Evolutionary conservation across 2,329 filamentous ascomycete species (phyloP).

Genomic region (Cercospora janseana): DNA sequence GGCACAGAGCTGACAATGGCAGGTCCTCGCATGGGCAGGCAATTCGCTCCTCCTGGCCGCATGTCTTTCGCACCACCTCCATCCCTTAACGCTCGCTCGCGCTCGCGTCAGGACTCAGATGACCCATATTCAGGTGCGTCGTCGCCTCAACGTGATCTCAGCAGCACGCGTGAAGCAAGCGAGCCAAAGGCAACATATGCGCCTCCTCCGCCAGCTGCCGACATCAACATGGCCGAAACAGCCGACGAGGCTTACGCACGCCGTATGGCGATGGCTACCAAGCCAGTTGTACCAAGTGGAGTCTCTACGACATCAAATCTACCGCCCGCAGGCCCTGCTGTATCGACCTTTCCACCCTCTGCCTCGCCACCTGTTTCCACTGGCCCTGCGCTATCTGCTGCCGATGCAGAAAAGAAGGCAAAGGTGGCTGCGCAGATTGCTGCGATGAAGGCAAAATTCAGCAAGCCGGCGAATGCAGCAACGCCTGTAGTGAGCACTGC

Average conservation of each 20-base stretch:
- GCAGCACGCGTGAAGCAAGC: not conserved
- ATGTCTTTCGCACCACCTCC: slow-evolving; percentile 34
- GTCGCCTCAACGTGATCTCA: slow-evolving; percentile 12
- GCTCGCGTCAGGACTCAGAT: slow-evolving; percentile 4
- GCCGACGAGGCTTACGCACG: slow-evolving; percentile 69
- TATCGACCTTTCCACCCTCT: slow-evolving; percentile 7
- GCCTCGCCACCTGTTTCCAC: slow-evolving; percentile 28
- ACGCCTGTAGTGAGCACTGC: not conserved
- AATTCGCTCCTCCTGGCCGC: slow-evolving; percentile 41
- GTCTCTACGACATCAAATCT: slow-evolving; percentile 21
- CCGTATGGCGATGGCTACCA: slow-evolving; percentile 57
- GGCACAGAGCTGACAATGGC: slow-evolving; percentile 10
- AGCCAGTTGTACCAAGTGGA: slow-evolving; percentile 29
- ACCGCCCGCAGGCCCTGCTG: not conserved
- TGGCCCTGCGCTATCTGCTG: slow-evolving; percentile 11
- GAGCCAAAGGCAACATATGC: slow-evolving; percentile 42
- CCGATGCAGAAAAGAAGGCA: slow-evolving; percentile 23
- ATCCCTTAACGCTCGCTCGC: slow-evolving; percentile 10
- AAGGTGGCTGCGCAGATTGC: slow-evolving; percentile 29
- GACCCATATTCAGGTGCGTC: slow-evolving; percentile 13
- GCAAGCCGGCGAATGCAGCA: not conserved
- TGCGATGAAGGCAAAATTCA: slow-evolving; percentile 29
- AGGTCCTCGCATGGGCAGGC: slow-evolving; percentile 41
- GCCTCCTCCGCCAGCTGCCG: slow-evolving; percentile 36
- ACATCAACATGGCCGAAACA: slow-evolving; percentile 57